phyloP scores from a whole-genome alignment of 176 grass and related monocot species.

The Aegilops bicornis region DNA sequence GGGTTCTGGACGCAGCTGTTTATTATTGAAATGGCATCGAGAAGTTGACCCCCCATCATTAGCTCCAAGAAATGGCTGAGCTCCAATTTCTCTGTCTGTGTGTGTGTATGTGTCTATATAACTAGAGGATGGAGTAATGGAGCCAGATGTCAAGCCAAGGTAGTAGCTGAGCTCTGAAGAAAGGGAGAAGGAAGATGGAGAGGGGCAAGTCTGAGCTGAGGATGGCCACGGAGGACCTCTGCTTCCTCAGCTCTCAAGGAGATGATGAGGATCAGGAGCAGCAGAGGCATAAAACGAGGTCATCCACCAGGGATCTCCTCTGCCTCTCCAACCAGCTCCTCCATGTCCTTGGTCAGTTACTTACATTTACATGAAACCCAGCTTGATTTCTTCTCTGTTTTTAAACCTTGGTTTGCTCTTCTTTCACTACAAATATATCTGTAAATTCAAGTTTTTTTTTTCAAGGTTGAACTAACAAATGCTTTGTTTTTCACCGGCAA shows the following conservation, averaged over 20 bases:
- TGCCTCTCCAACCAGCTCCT: constrained; percentile 66
- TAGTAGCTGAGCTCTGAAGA: background rate
- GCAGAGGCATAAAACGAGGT: background rate
- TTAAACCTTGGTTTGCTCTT: no score
- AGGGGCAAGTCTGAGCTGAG: no score
- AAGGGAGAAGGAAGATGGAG: constrained; percentile 8
- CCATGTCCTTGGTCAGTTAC: constrained; percentile 52
- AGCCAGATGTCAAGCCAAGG: constrained; percentile 4
- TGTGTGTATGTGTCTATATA: no score
- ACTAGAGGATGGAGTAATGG: background rate
- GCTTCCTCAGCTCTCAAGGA: constrained; percentile 11
- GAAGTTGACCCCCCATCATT: no score
- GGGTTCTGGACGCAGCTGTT: no score
- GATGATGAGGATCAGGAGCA: background rate
- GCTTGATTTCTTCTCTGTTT: background rate
- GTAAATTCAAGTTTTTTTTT: background rate
- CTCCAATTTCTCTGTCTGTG: no score
- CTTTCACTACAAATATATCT: background rate
- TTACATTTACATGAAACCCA: no score
- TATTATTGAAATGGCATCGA: no score
- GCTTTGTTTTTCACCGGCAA: no score
- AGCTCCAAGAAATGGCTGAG: no score
- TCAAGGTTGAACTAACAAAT: constrained; percentile 5
- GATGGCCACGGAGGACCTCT: constrained; percentile 48
- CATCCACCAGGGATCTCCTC: constrained; percentile 60